phyloP scores from a whole-genome alignment of 2,329 filamentous ascomycete species.

The Nemania serpens region DNA sequence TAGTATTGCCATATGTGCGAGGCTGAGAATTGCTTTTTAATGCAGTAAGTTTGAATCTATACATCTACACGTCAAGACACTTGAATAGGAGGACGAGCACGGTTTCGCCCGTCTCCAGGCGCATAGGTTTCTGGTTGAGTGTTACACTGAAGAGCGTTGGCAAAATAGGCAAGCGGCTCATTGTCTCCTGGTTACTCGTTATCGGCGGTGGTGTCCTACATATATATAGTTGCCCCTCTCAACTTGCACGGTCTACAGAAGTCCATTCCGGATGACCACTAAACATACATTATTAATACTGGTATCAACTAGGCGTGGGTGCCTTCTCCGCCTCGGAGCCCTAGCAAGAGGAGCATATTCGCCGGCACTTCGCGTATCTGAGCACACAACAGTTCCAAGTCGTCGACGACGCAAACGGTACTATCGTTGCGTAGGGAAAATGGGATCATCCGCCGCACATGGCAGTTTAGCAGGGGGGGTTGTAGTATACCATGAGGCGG shows the following conservation, averaged over 20 bases:
- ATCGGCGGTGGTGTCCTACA: no score
- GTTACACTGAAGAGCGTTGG: not conserved
- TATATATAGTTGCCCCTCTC: no score
- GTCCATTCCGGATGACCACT: no score
- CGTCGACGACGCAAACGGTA: slow-evolving; percentile 28
- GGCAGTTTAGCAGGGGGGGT: slow-evolving; percentile 31
- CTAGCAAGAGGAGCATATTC: slow-evolving; percentile 36
- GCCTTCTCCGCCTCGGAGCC: slow-evolving; percentile 34
- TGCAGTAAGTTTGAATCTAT: slow-evolving; percentile 3
- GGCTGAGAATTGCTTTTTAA: not conserved
- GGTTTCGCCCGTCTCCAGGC: not conserved
- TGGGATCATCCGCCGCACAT: slow-evolving; percentile 35
- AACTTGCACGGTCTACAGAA: no score
- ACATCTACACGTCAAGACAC: not conserved
- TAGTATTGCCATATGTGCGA: not conserved
- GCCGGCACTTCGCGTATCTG: slow-evolving; percentile 34
- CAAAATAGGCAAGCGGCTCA: not conserved
- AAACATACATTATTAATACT: no score
- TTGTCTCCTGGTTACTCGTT: no score
- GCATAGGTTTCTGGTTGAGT: not conserved
- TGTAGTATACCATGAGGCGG: slow-evolving; percentile 29
- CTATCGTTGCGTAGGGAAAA: slow-evolving; percentile 35
- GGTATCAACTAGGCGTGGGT: slow-evolving; percentile 33
- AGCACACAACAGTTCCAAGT: slow-evolving; percentile 38
- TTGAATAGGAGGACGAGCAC: not conserved